Evolutionary conservation across 306 rosid genomes (phyloP), one percentile per base, ranked within the genome.

Genomic region (Ochetophila trinervis): DNA sequence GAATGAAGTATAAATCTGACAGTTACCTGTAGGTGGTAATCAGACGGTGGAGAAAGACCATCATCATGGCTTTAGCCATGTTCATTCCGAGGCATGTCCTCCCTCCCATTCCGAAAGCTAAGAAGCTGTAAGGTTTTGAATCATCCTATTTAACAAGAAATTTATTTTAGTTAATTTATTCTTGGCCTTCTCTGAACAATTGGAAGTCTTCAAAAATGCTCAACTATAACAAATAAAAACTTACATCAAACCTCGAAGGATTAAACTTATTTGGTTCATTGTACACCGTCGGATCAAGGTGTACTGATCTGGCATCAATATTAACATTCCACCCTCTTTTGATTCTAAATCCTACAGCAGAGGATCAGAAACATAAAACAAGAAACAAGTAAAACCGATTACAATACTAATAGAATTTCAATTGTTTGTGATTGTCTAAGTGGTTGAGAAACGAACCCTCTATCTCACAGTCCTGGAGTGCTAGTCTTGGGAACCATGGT

Each of bases 21-120:
- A 10, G 6, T 5, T 68, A 87, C 98, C 87, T 79, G 87, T 74
- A 87, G 54, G 79, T 72, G 66, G 87, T 86, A 58, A 75, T 63
- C 68, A 93, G 81, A 66, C 96, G 97, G 71, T 90, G 87, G 59
- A 93, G 91, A 71, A 93, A 87, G 70, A 93, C 89, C 9, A 87
- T 72, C 91, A 87, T 87, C 98, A 93, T 87, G 66, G 88, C 81
- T 71, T 85, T 83, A 55, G 97, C 97, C 88, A 87, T 76, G 83
- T 82, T 84, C 85, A 80, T 86, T 70, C 98, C 98, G 0, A 89
- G 84, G 58, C 98, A 93, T 14, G 83, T 79, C 79, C 97, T 93
- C 68, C 88, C 88, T 78, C 97, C 98, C 85, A 87, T 76, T 17
- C 98, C 98, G 84, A 93, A 89, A 10, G 94, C 96, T 66, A 90